Base-by-base conservation (phyloP, 108 stramenopile species). In the Cyclotella kingstonii region DNA sequence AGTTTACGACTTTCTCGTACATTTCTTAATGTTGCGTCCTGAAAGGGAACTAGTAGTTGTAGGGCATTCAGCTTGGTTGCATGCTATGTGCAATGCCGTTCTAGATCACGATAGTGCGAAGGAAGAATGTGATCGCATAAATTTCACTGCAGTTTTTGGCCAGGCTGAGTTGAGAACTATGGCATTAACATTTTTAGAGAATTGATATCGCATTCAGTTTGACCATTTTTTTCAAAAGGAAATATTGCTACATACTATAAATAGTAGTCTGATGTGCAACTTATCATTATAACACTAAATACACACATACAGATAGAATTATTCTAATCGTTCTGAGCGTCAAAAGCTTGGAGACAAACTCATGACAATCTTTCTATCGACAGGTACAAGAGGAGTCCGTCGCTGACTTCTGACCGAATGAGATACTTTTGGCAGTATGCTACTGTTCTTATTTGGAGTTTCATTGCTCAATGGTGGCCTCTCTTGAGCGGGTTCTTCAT, bases 61-160 rank as follows among this genome's bases (percentile, higher is more conserved):
- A 1, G 73, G 73, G 0, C 73, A 75, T 49, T 67, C 65, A 0
- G 65, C 65, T 28, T 75, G 65, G 60, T 44, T 75, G 44, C 60
- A 65, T 56, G 65, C 73, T 23, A 75, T 75, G 73, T 66, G 63
- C 5, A 56, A 43, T 35, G 73, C 73, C 18, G 73, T 75, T 1
- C 29, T 75, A 31, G 51, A 53, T 39, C 35, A 49, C 25, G 44
- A 36, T 1, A 36, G 21, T 2, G 23, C 1, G 7, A 21, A 38
- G 5, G 34, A 4, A 19, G 7, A 54, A n/a, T 3, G 25, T 5
- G 44, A 53, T 10, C 41, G 36, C 25, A 39, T 50, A 7, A 11
- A 5, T 15, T 45, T 60, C 2, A 31, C 19, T 38, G 15, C 65
- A 12, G 45, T 74, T 57, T 74, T 66, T 54, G 73, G 63, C 11